Evolutionary conservation across 176 grass and related monocot genomes (phyloP).

Genomic region (Eleusine coracana): DNA sequence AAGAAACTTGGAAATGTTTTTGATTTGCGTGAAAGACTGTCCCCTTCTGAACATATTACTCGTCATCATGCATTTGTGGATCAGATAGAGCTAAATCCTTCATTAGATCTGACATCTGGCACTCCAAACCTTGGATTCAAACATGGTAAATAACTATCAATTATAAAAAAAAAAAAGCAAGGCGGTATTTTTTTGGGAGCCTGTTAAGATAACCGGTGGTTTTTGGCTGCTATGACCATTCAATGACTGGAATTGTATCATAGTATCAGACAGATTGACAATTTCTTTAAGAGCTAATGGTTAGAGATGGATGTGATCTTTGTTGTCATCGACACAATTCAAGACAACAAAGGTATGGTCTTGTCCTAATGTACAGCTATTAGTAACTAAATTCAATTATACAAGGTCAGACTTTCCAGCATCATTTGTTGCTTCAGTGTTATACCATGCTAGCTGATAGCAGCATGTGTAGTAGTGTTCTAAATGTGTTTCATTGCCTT

Average conservation of each 20-base stretch:
- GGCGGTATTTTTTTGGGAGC: conserved; percentile 37
- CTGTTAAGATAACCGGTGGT: conserved; percentile 32
- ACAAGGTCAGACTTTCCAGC: background rate
- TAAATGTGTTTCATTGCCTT: background rate
- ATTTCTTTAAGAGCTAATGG: conserved; percentile 46
- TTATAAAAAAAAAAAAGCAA: conserved; percentile 30
- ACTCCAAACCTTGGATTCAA: conserved; percentile 47
- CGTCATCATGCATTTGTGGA: conserved; percentile 54
- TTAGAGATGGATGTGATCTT: conserved; percentile 43
- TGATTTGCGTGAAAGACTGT: conserved; percentile 69
- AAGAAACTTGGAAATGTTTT: conserved; percentile 75
- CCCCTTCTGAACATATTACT: conserved; percentile 62
- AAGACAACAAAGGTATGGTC: conserved; percentile 47
- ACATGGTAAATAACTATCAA: conserved; percentile 43
- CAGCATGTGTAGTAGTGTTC: background rate
- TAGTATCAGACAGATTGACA: conserved; percentile 53
- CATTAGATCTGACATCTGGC: conserved; percentile 62
- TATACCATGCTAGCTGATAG: conserved; percentile 1
- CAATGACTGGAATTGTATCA: conserved; percentile 50
- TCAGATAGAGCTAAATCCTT: conserved; percentile 66
- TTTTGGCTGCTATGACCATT: conserved; percentile 48
- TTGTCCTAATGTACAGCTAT: background rate
- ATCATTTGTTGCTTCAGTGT: conserved; percentile 11
- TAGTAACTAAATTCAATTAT: conserved; percentile 17
- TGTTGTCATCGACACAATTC: conserved; percentile 39